Evolutionary conservation across 306 rosid genomes (phyloP).

Genomic region (Prunus campanulata): DNA sequence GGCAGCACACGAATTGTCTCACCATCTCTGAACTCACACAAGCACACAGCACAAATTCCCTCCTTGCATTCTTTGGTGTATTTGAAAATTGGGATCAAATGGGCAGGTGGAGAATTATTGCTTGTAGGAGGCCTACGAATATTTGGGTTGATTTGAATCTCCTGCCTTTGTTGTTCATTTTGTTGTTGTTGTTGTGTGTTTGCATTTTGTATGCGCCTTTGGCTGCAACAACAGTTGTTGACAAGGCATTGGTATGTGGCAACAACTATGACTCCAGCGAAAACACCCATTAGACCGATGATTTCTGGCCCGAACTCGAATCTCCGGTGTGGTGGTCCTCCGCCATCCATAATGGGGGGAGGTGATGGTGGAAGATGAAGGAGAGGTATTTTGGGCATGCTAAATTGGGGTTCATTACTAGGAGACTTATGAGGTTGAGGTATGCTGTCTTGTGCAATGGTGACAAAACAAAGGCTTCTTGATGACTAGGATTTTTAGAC

Average conservation of each 20-base stretch:
- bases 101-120: not conserved
- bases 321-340: not conserved
- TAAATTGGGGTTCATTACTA: not conserved
- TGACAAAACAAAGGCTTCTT: slow-evolving; percentile 17
- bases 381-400: not conserved
- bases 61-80: slow-evolving; percentile 7
- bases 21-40: slow-evolving; percentile 15
- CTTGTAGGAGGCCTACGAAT: not conserved
- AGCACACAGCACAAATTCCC: slow-evolving; percentile 22
- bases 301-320: not conserved
- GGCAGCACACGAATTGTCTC: slow-evolving; percentile 14
- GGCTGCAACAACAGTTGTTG: slow-evolving; percentile 11
- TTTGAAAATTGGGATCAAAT: not conserved
- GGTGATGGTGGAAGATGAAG: not conserved
- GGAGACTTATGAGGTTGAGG: not conserved
- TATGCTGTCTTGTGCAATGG: not conserved
- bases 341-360: slow-evolving; percentile 8
- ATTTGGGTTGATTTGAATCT: not conserved
- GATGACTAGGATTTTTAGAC: not conserved
- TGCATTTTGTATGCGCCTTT: not conserved
- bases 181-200: not conserved
- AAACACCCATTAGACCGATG: slow-evolving; percentile 17
- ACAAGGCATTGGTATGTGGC: slow-evolving; percentile 1
- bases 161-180: not conserved
- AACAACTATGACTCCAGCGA: slow-evolving; percentile 9